Conservation (phyloP, 768 basidiomycete genomes). For the Xanthoconium purpureum region DNA sequence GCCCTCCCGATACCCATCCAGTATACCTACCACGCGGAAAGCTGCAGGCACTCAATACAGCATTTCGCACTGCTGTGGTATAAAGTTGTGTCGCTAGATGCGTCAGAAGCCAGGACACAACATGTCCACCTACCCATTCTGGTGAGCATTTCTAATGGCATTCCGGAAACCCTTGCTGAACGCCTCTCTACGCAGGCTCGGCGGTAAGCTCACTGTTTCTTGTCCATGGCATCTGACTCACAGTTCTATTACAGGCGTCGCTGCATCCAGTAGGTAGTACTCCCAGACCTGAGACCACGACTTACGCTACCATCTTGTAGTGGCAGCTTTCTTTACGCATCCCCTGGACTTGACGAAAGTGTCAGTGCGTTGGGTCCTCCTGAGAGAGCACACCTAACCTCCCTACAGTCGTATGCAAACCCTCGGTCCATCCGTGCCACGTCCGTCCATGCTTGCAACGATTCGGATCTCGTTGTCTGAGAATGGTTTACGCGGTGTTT, state of each 20-base stretch:
- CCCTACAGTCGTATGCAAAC: slow-evolving; percentile 77
- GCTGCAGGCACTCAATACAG: slow-evolving; percentile 8
- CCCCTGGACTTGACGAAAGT: slow-evolving; percentile 86
- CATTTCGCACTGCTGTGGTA: slow-evolving; percentile 3
- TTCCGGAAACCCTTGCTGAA: neutral
- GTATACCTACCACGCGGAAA: slow-evolving; percentile 4
- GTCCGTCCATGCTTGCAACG: slow-evolving; percentile 63
- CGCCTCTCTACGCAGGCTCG: slow-evolving; percentile 45
- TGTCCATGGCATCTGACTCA: neutral
- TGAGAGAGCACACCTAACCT: slow-evolving; percentile 1
- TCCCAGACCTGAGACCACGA: neutral
- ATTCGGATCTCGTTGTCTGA: slow-evolving; percentile 61
- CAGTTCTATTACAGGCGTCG: slow-evolving; percentile 44
- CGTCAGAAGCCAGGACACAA: slow-evolving; percentile 9
- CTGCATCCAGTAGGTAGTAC: slow-evolving; percentile 55
- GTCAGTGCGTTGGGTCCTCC: slow-evolving; percentile 37
- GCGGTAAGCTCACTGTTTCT: slow-evolving; percentile 41
- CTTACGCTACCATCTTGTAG: slow-evolving; percentile 34
- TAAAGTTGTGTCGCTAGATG: slow-evolving; percentile 15
- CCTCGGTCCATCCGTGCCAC: slow-evolving; percentile 45
- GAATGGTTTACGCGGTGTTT: slow-evolving; percentile 71
- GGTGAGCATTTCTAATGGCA: slow-evolving; percentile 20
- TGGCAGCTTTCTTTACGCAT: slow-evolving; percentile 81
- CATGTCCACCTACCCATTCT: slow-evolving; percentile 33
- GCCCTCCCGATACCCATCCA: slow-evolving; percentile 1